These are phyloP conservation scores for Vigna angularis DNA, from an alignment of 306 rosid genomes.

Conservation along the genomic window DNA sequence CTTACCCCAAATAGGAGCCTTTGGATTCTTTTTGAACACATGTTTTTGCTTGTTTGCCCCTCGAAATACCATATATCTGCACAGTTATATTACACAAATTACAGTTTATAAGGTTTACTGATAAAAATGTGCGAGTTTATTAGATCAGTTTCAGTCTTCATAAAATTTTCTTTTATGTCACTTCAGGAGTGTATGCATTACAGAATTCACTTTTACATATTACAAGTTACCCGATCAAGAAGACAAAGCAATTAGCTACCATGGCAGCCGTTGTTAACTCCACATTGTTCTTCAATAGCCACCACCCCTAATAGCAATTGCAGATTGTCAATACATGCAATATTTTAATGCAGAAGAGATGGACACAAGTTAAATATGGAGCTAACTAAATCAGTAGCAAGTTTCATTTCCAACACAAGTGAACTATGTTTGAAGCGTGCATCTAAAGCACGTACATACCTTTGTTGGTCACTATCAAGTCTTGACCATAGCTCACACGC, in stretches of 20 bases:
- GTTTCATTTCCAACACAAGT: neutral
- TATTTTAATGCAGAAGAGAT: conserved; percentile 10
- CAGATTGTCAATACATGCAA: conserved; percentile 37
- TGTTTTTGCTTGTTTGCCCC: conserved; percentile 99
- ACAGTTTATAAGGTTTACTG: conserved; percentile 9
- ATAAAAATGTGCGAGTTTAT: conserved; percentile 29
- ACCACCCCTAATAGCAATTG: conserved; percentile 80
- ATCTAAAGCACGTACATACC: neutral
- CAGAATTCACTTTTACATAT: conserved; percentile 21
- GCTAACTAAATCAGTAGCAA: conserved; percentile 21
- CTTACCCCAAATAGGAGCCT: conserved; percentile 88
- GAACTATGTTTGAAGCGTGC: conserved; percentile 1
- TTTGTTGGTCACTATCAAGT: conserved; percentile 5
- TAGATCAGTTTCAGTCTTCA: conserved; percentile 3
- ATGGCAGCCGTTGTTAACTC: conserved; percentile 66
- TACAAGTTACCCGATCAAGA: conserved; percentile 79
- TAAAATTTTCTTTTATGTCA: neutral
- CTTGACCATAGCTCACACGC: neutral
- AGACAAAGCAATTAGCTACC: conserved; percentile 79
- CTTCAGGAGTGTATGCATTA: conserved; percentile 26
- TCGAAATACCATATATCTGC: conserved; percentile 89
- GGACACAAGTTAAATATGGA: conserved; percentile 16
- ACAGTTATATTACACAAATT: conserved; percentile 36
- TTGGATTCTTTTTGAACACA: conserved; percentile 82
- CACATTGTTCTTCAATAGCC: conserved; percentile 81